Base-by-base conservation (phyloP, 2,329 filamentous ascomycete genomes). In the Aspergillus amoenus region DNA sequence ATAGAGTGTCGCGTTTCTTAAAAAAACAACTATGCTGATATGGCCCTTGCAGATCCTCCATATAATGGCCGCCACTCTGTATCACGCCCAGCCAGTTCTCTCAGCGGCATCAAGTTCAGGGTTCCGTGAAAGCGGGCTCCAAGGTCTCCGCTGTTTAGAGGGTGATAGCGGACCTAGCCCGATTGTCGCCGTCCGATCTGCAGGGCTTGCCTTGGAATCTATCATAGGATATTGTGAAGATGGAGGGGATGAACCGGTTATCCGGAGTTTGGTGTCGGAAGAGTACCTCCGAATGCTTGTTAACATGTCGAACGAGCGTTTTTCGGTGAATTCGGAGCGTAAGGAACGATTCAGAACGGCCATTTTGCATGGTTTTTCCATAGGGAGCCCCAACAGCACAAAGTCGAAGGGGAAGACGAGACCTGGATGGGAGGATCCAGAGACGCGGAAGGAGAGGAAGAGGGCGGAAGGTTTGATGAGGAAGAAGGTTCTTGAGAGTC, bases 81-180 rank as follows among this genome's bases (percentile, higher is more conserved):
- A 83, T 12, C 85, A 93, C 66, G 91, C 93, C 4, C 89, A 96
- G 63, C 79, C 83, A 8, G 80, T 95, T 17, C 82, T 96, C 13
- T 82, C 86, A 11, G 90, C 89, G 44, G 93, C 90, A 2, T 80
- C 93, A 9, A 84, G 87, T 65, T 88, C 91, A 4, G 93, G 93
- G 0, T 97, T 97, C 70, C 87, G 93, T 13, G 93, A 97, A 76
- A 94, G 89, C 58, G 93, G 93, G 17, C 88, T 93, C 7, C 78
- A 79, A 60, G 73, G 74, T 49, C 82, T 95, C 57, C 90, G 88
- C 27, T 75, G 73, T 34, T 63, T 79, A 42, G 70, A 70, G 39
- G 70, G 70, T 17, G 57, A 73, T 21, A 72, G 75, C 42, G 74
- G 75, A 12, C 70, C 78, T 18, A 86, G 80, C 45, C 91, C 91